Conservation (phyloP, 2,329 filamentous ascomycete species). For the Sporothrix sp. region DNA sequence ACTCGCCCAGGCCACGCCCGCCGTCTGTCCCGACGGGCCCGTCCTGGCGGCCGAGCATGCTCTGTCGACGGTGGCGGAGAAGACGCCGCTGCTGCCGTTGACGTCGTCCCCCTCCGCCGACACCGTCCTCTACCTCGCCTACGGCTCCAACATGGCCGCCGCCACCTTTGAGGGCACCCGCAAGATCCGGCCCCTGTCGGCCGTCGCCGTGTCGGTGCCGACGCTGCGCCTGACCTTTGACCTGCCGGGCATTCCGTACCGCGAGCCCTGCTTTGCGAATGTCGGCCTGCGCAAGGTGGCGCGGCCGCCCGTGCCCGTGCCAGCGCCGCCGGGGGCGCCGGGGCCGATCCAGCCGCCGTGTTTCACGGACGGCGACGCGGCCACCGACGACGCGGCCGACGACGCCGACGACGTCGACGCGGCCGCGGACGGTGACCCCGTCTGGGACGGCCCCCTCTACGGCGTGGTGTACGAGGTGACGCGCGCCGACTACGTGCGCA, state of each 20-base stretch:
- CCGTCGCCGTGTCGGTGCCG: slow-evolving; percentile 74
- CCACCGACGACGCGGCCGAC: slow-evolving; percentile 9
- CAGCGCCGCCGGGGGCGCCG: slow-evolving; percentile 12
- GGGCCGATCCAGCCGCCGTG: background rate
- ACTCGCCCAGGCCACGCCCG: slow-evolving; percentile 24
- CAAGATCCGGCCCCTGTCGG: slow-evolving; percentile 70
- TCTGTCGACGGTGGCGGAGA: background rate
- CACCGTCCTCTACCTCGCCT: slow-evolving; percentile 69
- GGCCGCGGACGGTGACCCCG: slow-evolving; percentile 35
- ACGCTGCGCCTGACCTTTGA: slow-evolving; percentile 72
- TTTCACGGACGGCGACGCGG: too few species aligned
- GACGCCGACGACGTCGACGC: slow-evolving; percentile 6
- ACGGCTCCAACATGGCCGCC: slow-evolving; percentile 79
- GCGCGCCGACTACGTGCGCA: slow-evolving; percentile 66
- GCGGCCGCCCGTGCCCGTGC: slow-evolving; percentile 21
- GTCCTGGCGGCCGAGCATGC: background rate
- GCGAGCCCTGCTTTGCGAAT: slow-evolving; percentile 88
- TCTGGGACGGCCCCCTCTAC: slow-evolving; percentile 74
- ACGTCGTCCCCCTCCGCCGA: slow-evolving; percentile 15
- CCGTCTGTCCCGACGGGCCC: slow-evolving; percentile 13
- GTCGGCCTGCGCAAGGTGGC: slow-evolving; percentile 47
- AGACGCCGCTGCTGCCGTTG: slow-evolving; percentile 9
- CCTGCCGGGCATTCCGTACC: slow-evolving; percentile 74
- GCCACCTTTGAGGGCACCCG: slow-evolving; percentile 70
- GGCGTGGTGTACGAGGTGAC: slow-evolving; percentile 97